Evolutionary conservation across 768 basidiomycete genomes (phyloP), one percentile per base, ranked within the genome.

Genomic region (Tricholoma sp.): DNA sequence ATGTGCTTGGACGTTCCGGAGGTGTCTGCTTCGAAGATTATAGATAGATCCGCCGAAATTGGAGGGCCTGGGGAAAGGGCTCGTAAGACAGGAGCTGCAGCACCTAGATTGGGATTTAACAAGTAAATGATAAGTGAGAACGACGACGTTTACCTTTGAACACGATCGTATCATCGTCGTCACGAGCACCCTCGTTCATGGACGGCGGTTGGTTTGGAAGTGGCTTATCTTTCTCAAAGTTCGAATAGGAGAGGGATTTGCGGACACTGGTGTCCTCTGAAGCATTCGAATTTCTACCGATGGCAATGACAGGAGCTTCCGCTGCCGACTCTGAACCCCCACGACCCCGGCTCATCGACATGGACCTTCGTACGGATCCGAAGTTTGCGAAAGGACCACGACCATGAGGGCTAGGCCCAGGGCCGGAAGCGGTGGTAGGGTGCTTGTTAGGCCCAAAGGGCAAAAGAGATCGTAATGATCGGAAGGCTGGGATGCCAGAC

Each of bases 21-120:
- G 24, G 79, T 85, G 61, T 91, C 88, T 3, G 85, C 83, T 68
- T 91, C 88, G 10, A 89, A 75, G 57, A 91, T 91, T 11, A 85
- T 89, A 8, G 88, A 89, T 32, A 91, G 74, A 58, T 90, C 88
- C 3, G 78, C 78, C 1, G 75, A 72, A 4, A 78, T 72, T 10
- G 73, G 72, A 52, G 80, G 71, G 5, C 74, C 69, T 50, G 73
- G 78, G 8, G 78, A 78, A n/a, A 77, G 78, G 5, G 71, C 73
- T 56, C 75, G 71, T 31, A 74, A 63, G 7, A 70, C 58, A 31
- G 71, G 71, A 22, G 62, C 66, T 66, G 47, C 16, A 49, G 18
- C n/a, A 4, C 47, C 47, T 49, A 29, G 16, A 16, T 31, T 3
- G 16, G 11, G n/a, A 43, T 4, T 18, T 18, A 19, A 43, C 41